These are phyloP conservation scores for Fusarium sp. DNA, from an alignment of 2,329 filamentous ascomycete genomes.

Conservation along the genomic window DNA sequence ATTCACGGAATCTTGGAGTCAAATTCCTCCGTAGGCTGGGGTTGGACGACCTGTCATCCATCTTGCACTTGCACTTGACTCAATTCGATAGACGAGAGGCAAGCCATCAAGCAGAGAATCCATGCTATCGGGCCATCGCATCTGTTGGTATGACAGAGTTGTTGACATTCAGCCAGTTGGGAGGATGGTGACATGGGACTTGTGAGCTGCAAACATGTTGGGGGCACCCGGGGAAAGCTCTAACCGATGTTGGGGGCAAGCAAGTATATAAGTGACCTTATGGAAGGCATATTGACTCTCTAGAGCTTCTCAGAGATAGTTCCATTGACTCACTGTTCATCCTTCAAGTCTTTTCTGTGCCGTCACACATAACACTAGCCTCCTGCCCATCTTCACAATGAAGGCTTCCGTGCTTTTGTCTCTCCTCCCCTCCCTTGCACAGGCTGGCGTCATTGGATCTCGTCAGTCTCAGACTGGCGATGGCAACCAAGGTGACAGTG, in stretches of 20 bases:
- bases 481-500: constrained; percentile 32
- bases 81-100: neutral
- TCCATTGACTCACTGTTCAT: neutral
- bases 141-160: neutral
- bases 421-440: constrained; percentile 32
- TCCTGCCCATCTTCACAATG: constrained; percentile 20
- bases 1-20: constrained; percentile 1
- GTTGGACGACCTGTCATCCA: neutral
- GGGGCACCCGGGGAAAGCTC: neutral
- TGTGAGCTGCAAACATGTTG: neutral
- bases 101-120: neutral
- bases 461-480: constrained; percentile 39
- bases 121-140: constrained; percentile 7
- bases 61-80: neutral
- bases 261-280: neutral
- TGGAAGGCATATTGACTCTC: neutral
- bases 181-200: neutral
- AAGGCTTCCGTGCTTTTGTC: constrained; percentile 36
- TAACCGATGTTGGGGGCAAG: neutral
- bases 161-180: neutral
- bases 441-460: constrained; percentile 22
- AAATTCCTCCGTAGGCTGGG: neutral
- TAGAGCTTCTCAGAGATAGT: neutral
- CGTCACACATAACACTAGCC: neutral
- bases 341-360: neutral